A percentile compares a stretch with the other conserved stretches of the same genome.
Evolutionary conservation across 768 basidiomycete genomes (phyloP).

Genomic region (Termitomyces sp.): DNA sequence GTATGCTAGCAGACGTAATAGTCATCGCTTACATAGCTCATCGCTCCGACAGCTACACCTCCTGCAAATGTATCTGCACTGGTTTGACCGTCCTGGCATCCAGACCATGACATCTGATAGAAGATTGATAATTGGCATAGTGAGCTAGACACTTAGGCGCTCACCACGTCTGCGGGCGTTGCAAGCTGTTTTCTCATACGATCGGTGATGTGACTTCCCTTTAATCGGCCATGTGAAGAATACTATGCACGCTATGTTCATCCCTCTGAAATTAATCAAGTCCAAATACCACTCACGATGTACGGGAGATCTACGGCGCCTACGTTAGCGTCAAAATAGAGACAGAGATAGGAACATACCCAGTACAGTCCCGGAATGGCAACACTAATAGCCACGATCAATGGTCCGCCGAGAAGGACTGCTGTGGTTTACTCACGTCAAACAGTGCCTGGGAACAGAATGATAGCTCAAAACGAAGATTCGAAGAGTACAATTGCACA

Average conservation of each 20-base stretch:
- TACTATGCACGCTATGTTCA: conserved; percentile 36
- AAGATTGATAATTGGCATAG: no score
- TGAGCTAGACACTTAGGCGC: conserved; percentile 13
- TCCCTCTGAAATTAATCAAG: background rate
- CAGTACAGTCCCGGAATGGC: conserved; percentile 53
- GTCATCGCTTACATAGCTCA: conserved; percentile 60
- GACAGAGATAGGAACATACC: conserved; percentile 26
- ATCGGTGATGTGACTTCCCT: conserved; percentile 36
- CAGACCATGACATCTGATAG: conserved; percentile 66
- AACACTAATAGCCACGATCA: conserved; percentile 30
- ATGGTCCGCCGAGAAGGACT: background rate
- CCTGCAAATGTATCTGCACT: conserved; percentile 67
- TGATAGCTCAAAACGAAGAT: background rate
- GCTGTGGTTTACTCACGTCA: conserved; percentile 33
- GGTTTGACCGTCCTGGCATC: conserved; percentile 67
- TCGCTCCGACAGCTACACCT: conserved; percentile 70
- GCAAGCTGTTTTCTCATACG: conserved; percentile 37
- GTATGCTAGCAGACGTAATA: background rate
- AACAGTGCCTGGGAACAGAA: conserved; percentile 42
- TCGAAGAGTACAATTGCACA: background rate
- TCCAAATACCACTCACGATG: conserved; percentile 28
- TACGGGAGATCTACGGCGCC: conserved; percentile 41
- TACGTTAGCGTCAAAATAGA: background rate
- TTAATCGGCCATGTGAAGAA: conserved; percentile 53
- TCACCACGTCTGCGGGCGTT: conserved; percentile 67